Percentiles rank a stretch among this genome's conserved stretches.
phyloP scores from a whole-genome alignment of 1,284 basidiomycete genomes.

The Mycosarcoma maydis region DNA sequence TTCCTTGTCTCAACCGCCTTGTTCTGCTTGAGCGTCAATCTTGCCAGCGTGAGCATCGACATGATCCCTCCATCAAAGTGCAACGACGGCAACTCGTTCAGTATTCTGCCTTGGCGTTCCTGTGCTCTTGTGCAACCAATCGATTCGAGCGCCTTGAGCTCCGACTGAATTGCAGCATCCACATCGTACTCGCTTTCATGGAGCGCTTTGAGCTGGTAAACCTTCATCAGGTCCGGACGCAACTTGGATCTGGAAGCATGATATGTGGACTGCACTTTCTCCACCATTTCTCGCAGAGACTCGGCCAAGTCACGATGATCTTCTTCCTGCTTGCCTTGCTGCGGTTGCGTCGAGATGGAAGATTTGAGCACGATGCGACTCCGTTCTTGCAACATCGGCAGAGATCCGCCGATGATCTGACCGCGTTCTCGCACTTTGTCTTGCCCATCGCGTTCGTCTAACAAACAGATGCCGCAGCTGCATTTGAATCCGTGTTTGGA shows the following conservation, averaged over 20 bases:
- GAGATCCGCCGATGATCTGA: conserved; percentile 47
- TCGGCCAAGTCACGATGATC: conserved; percentile 52
- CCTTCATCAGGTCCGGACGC: conserved; percentile 58
- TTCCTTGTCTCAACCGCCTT: conserved; percentile 12
- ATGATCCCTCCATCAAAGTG: conserved; percentile 58
- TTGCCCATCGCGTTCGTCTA: conserved; percentile 57
- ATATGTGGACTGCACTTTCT: conserved; percentile 55
- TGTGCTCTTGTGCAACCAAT: conserved; percentile 32
- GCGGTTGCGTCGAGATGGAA: neutral
- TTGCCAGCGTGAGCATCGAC: conserved; percentile 48
- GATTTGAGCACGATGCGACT: conserved; percentile 56
- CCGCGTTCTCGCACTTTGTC: conserved; percentile 38
- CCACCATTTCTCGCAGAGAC: conserved; percentile 46
- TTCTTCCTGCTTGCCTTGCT: conserved; percentile 28
- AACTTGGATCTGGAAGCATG: conserved; percentile 26
- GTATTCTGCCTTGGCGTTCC: conserved; percentile 1
- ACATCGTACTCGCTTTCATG: conserved; percentile 46
- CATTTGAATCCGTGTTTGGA: conserved; percentile 65
- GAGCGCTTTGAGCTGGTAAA: conserved; percentile 42
- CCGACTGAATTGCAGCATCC: conserved; percentile 18
- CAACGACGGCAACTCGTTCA: conserved; percentile 48
- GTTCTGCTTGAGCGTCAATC: conserved; percentile 10
- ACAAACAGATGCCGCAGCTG: conserved; percentile 52
- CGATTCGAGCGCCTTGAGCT: conserved; percentile 34
- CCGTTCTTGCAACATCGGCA: conserved; percentile 56